Percentiles rank a stretch among this genome's conserved stretches.
These are phyloP conservation scores for Colletotrichum godetiae DNA, from an alignment of 2,329 filamentous ascomycete genomes.

Conservation along the genomic window DNA sequence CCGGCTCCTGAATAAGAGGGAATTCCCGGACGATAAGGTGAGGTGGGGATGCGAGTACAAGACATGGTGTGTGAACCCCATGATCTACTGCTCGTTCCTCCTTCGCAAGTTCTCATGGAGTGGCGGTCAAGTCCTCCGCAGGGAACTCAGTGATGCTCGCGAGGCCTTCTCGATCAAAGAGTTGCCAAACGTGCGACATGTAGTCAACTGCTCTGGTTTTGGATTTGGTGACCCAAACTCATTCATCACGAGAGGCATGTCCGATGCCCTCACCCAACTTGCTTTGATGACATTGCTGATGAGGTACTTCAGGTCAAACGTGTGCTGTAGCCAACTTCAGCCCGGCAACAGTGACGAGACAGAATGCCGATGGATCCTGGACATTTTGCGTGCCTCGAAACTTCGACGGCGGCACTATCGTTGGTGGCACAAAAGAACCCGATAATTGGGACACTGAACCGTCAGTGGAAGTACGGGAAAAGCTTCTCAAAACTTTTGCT, in stretches of 20 bases:
- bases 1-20: conserved; percentile 45
- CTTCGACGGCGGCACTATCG: conserved; percentile 71
- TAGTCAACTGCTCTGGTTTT: conserved; percentile 59
- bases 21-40: conserved; percentile 55
- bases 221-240: conserved; percentile 56
- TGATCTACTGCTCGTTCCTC: conserved; percentile 63
- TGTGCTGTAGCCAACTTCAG: conserved; percentile 55
- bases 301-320: conserved; percentile 52
- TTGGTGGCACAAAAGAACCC: conserved; percentile 74
- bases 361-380: conserved; percentile 72
- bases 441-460: conserved; percentile 65
- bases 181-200: conserved; percentile 42
- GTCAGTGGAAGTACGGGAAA: conserved; percentile 56
- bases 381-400: conserved; percentile 71
- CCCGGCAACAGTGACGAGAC: conserved; percentile 63
- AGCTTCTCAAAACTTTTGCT: conserved; percentile 55
- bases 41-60: conserved; percentile 62
- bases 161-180: conserved; percentile 52
- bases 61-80: conserved; percentile 66
- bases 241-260: conserved; percentile 56
- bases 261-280: not conserved
- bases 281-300: not conserved
- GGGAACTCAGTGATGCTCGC: conserved; percentile 48
- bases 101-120: conserved; percentile 52
- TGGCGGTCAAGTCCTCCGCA: conserved; percentile 49